These are phyloP conservation scores for Neurospora hispaniola DNA, from an alignment of 495 filamentous ascomycete genomes.

Conservation along the genomic window DNA sequence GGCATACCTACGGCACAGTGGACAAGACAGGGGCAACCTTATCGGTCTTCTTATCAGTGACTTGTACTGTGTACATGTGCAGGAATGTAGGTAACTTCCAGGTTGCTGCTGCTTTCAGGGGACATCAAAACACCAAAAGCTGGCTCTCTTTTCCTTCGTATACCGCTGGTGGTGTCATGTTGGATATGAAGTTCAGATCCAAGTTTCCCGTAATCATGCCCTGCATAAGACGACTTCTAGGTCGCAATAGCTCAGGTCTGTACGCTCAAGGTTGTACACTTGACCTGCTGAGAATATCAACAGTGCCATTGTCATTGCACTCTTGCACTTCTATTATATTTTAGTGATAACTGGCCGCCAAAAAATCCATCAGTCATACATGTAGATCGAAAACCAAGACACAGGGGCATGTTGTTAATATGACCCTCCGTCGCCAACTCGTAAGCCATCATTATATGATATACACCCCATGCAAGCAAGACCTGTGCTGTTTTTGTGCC, in stretches of 20 bases:
- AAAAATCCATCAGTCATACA: background rate
- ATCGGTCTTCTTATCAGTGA: background rate
- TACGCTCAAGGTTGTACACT: background rate
- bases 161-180: background rate
- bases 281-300: background rate
- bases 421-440: slow-evolving; percentile 5
- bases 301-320: background rate
- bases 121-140: background rate
- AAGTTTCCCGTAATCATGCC: background rate
- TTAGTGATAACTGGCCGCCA: background rate
- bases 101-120: background rate
- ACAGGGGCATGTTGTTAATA: background rate
- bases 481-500: slow-evolving; percentile 13
- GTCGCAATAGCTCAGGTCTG: background rate
- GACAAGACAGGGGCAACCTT: background rate
- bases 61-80: background rate
- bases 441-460: slow-evolving; percentile 19
- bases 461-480: slow-evolving; percentile 13
- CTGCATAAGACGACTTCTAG: background rate
- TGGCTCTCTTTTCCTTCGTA: background rate
- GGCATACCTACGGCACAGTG: background rate
- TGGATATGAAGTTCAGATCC: background rate
- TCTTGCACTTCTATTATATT: background rate
- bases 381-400: background rate
- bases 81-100: background rate